Base-by-base conservation (phyloP, 1,284 basidiomycete genomes). In the Sparassis latifolia region DNA sequence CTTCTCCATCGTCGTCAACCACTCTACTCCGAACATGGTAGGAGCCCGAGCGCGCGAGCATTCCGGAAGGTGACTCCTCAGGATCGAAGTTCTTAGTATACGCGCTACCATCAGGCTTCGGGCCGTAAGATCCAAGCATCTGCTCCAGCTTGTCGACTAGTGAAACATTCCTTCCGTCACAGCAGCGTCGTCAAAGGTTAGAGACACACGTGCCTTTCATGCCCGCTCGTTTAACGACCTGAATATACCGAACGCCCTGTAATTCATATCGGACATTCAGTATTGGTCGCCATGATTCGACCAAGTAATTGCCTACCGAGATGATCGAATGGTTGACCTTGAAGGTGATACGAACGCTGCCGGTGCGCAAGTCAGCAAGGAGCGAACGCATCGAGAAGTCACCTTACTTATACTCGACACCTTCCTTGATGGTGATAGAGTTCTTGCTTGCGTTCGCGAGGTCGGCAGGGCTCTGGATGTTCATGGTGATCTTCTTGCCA, bases 51-150 rank as follows among this genome's bases (percentile, higher is more conserved):
- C 92, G 88, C 44, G 89, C 92, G 37, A 94, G 52, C 72, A 89
- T 72, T n/a, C 92, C 92, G 47, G 82, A 83, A 3, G 89, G 89
- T 28, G 87, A 86, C 60, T 87, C 83, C 58, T 90, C 89, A 2
- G 85, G 71, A 3, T 85, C 82, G 65, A 91, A 90, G 67, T 84
- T 78, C 68, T 86, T 87, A 52, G 58, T 66, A 61, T 88, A 86
- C 5, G 82, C 61, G 44, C 80, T 72, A 31, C 77, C 80, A 2
- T 76, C 66, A 10, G 84, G 75, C 52, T 75, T 68, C 30, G 86
- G 84, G 4, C 88, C 85, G 66, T 90, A 95, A 2, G 89, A 92
- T 31, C 92, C 92, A 35, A 94, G 79, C 92, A 95, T 95, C 62
- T 89, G 80, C 61, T 94, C 91, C 62, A 92, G 66, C 68, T 88